Evolutionary conservation across 768 basidiomycete genomes (phyloP).

Genomic region (Artomyces pyxidatus): DNA sequence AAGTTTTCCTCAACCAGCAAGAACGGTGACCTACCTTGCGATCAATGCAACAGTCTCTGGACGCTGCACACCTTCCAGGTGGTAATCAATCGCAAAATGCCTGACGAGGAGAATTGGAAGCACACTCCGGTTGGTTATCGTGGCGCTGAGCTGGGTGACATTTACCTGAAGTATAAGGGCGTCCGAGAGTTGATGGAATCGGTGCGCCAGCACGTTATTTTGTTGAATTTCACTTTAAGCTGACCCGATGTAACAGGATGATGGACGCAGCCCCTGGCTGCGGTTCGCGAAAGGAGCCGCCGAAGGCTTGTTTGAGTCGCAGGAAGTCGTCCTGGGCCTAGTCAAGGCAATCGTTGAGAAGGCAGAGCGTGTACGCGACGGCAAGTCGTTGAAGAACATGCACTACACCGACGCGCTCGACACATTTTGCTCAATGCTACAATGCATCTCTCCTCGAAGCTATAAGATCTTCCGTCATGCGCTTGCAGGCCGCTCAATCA

Average conservation of each 20-base stretch:
- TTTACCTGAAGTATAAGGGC: neutral
- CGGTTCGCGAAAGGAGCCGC: conserved; percentile 17
- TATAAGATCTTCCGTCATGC: neutral
- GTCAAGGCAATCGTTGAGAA: neutral
- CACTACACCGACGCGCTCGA: neutral
- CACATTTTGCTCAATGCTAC: neutral
- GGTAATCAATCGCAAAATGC: neutral
- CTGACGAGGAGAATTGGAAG: neutral
- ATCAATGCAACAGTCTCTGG: neutral
- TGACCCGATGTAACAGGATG: too few species aligned
- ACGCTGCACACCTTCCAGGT: neutral
- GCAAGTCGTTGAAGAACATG: neutral
- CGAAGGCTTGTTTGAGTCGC: conserved; percentile 12
- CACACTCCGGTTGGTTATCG: neutral
- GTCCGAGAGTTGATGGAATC: neutral
- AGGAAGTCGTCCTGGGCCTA: conserved; percentile 2
- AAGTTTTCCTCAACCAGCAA: neutral
- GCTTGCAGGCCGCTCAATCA: neutral
- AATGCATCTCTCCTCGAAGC: neutral
- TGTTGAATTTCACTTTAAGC: too few species aligned
- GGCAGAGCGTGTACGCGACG: neutral
- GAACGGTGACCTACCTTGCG: neutral
- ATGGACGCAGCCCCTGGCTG: conserved; percentile 10
- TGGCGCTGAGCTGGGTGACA: neutral
- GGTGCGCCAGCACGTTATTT: neutral